These are phyloP conservation scores for Myxozyma neotropica DNA, from an alignment of 805 yeast genomes.

Conservation along the genomic window DNA sequence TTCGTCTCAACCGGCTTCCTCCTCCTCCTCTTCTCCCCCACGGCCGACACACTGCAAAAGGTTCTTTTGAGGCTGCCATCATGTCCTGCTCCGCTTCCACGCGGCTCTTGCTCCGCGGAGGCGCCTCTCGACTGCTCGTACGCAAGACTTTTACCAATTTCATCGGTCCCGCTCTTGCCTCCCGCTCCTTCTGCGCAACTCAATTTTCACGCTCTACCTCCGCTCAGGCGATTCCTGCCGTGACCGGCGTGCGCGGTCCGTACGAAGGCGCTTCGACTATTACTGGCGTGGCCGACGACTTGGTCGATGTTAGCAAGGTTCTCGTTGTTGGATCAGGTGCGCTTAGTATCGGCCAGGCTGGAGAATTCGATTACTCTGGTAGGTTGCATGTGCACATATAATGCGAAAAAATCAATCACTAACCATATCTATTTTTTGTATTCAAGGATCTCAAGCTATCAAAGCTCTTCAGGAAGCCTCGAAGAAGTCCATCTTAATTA, in stretches of 20 bases:
- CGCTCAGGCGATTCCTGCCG: constrained; percentile 11
- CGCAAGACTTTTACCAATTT: not conserved
- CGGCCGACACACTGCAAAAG: not conserved
- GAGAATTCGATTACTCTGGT: constrained; percentile 98
- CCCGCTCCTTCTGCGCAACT: constrained; percentile 1
- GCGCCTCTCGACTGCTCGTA: constrained; percentile 5
- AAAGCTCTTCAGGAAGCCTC: constrained; percentile 98
- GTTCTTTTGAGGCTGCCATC: not conserved
- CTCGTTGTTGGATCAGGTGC: constrained; percentile 98
- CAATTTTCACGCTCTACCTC: not conserved
- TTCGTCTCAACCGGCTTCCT: not conserved
- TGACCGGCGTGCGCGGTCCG: constrained; percentile 19
- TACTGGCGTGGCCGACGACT: constrained; percentile 31
- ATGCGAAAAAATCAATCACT: not conserved
- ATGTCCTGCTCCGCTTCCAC: constrained; percentile 11
- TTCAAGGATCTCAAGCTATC: constrained; percentile 85
- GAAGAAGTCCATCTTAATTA: constrained; percentile 89
- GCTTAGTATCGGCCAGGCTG: constrained; percentile 97
- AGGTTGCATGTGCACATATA: constrained; percentile 37
- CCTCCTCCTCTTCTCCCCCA: not conserved
- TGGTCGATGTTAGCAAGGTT: constrained; percentile 85
- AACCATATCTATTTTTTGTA: not conserved
- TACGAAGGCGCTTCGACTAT: constrained; percentile 32
- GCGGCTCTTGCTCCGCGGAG: constrained; percentile 4
- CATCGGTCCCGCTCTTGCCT: not conserved